Evolutionary conservation across 164 flowering plant species (phyloP).

Genomic region (Aristolochia californica): DNA sequence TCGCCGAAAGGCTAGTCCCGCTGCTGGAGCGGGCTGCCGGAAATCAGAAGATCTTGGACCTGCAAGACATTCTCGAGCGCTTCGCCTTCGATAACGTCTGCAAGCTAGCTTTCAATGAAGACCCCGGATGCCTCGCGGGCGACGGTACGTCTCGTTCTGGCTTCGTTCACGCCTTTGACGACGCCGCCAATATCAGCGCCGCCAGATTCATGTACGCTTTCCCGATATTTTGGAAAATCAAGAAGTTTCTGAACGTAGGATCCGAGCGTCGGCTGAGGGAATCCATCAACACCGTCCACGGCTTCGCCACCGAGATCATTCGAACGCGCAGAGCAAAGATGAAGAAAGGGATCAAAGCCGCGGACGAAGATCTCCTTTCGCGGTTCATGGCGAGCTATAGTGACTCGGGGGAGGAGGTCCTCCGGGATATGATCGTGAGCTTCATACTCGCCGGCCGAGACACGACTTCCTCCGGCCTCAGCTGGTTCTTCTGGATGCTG

Average conservation of each 20-base stretch:
- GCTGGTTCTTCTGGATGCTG: slow-evolving; percentile 47
- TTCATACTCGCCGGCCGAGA: slow-evolving; percentile 57
- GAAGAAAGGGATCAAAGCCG: slow-evolving; percentile 8
- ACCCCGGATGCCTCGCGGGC: slow-evolving; percentile 30
- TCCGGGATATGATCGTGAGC: slow-evolving; percentile 37
- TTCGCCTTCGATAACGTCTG: slow-evolving; percentile 62
- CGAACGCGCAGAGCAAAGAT: slow-evolving; percentile 16
- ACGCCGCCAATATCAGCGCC: slow-evolving; percentile 36
- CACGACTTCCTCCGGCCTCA: slow-evolving; percentile 37
- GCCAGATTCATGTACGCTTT: slow-evolving; percentile 36
- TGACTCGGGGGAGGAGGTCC: slow-evolving; percentile 18
- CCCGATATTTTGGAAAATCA: slow-evolving; percentile 18
- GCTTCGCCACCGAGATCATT: slow-evolving; percentile 45
- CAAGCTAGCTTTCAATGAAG: slow-evolving; percentile 44
- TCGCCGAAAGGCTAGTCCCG: slow-evolving; percentile 25
- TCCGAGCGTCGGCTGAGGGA: slow-evolving; percentile 31
- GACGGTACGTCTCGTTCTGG: slow-evolving; percentile 25
- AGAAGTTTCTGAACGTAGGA: slow-evolving; percentile 39
- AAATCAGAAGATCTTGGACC: slow-evolving; percentile 21
- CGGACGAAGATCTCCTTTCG: slow-evolving; percentile 28
- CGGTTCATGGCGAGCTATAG: slow-evolving; percentile 22
- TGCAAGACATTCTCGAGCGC: slow-evolving; percentile 49
- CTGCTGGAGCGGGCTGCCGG: slow-evolving; percentile 24
- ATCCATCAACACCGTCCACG: slow-evolving; percentile 35
- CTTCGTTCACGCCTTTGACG: slow-evolving; percentile 51